phyloP scores from a whole-genome alignment of 345 rosid species.

The Hibiscus trionum region DNA sequence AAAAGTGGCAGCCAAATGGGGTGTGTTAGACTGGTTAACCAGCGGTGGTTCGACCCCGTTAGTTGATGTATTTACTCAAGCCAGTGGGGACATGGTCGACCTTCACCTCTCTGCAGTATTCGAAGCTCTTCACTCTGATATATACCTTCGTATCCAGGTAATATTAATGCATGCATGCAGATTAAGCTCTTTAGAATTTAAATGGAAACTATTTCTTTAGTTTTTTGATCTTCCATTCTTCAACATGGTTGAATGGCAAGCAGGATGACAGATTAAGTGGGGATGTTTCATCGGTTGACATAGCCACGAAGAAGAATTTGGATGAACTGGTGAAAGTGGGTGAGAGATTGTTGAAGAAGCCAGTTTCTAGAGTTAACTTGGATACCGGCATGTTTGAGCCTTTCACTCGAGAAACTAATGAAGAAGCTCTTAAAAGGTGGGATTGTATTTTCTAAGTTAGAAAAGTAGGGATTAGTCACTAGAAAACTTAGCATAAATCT shows the following conservation, averaged over 20 bases:
- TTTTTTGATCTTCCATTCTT: neutral
- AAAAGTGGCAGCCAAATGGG: constrained; percentile 45
- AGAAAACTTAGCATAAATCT: too few species aligned
- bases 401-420: constrained; percentile 29
- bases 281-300: constrained; percentile 44
- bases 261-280: constrained; percentile 65
- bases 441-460: neutral
- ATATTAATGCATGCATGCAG: too few species aligned
- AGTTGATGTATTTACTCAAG: constrained; percentile 51
- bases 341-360: constrained; percentile 46
- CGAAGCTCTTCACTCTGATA: constrained; percentile 35
- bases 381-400: constrained; percentile 45
- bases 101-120: constrained; percentile 44
- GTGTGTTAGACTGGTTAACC: constrained; percentile 53
- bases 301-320: constrained; percentile 53
- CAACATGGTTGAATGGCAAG: neutral
- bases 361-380: constrained; percentile 48
- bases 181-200: too few species aligned
- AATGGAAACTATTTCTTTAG: neutral
- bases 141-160: constrained; percentile 45
- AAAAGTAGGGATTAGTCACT: too few species aligned
- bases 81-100: constrained; percentile 64
- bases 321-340: constrained; percentile 50
- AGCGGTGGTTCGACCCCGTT: constrained; percentile 39
- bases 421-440: constrained; percentile 38